A percentile compares a stretch with the other conserved stretches of the same genome.
These are phyloP conservation scores for Cystoderma amianthinum DNA, from an alignment of 768 basidiomycete genomes.

Conservation along the genomic window DNA sequence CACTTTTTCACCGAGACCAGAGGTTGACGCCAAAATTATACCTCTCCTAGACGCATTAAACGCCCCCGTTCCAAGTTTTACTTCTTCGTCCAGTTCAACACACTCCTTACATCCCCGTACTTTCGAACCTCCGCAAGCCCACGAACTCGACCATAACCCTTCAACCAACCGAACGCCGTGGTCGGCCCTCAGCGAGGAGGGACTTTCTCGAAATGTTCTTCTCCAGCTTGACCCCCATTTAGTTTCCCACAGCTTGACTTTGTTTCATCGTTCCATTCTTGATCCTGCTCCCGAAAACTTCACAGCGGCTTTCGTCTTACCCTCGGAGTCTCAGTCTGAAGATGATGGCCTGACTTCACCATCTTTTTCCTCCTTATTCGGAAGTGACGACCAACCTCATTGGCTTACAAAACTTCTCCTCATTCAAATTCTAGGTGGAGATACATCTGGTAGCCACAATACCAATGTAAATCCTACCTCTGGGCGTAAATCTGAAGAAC, in stretches of 20 bases:
- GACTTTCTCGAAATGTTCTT: constrained; percentile 62
- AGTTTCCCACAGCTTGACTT: constrained; percentile 55
- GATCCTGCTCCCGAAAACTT: constrained; percentile 47
- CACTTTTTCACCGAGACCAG: constrained; percentile 50
- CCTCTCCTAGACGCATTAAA: constrained; percentile 41
- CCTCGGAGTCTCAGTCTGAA: constrained; percentile 14
- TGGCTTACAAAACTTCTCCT: constrained; percentile 77
- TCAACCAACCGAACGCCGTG: constrained; percentile 30
- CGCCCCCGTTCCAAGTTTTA: constrained; percentile 3
- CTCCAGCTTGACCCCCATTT: constrained; percentile 54
- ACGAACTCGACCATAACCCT: constrained; percentile 10
- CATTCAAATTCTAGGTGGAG: constrained; percentile 61
- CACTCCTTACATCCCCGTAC: constrained; percentile 14
- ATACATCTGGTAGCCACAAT: constrained; percentile 28
- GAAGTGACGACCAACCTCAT: constrained; percentile 65
- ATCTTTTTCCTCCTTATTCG: constrained; percentile 40
- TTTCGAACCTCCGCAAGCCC: constrained; percentile 18
- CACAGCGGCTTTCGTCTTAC: constrained; percentile 36
- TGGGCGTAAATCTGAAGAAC: constrained; percentile 26
- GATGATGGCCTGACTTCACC: constrained; percentile 4
- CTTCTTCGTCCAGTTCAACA: constrained; percentile 15
- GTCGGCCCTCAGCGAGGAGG: constrained; percentile 51
- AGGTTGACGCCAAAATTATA: constrained; percentile 26
- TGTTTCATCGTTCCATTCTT: constrained; percentile 51
- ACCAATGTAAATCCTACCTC: constrained; percentile 14